Percentiles rank a stretch among this genome's conserved stretches.
Evolutionary conservation across 2,329 filamentous ascomycete genomes (phyloP).

Genomic region (Tolypocladium ovalisporum): DNA sequence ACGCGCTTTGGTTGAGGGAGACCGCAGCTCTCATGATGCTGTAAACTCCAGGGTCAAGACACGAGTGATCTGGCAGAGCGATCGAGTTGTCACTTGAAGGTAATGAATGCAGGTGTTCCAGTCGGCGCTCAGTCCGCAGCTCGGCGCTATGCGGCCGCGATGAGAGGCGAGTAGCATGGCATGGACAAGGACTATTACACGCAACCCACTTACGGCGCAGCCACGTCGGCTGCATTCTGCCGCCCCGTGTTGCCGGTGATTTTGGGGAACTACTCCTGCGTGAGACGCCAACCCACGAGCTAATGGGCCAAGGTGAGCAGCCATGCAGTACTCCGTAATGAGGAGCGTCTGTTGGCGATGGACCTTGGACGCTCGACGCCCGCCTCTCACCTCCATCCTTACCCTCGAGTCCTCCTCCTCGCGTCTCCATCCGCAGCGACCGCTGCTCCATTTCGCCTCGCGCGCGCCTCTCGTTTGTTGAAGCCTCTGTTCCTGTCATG

Average conservation of each 20-base stretch:
- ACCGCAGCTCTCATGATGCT: not conserved
- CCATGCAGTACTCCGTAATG: not conserved
- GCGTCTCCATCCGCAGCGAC: too few species aligned
- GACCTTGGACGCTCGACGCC: not conserved
- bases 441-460: not conserved
- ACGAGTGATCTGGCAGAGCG: not conserved
- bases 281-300: not conserved
- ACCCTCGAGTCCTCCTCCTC: not conserved
- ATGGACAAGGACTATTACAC: too few species aligned
- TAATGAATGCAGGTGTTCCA: not conserved
- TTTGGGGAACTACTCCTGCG: not conserved
- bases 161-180: not conserved
- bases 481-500: slow-evolving; percentile 8
- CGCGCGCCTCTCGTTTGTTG: not conserved
- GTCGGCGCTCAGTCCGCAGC: not conserved
- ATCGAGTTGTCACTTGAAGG: not conserved
- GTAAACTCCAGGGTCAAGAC: not conserved
- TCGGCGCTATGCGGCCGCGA: not conserved
- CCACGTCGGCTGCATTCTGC: not conserved
- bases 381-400: not conserved
- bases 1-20: not conserved
- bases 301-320: not conserved
- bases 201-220: not conserved
- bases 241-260: not conserved
- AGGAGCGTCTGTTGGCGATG: not conserved